A percentile compares a stretch with the other conserved stretches of the same genome.
Conservation (phyloP, 768 basidiomycete genomes). For the Xerocomellus dryophilus region DNA sequence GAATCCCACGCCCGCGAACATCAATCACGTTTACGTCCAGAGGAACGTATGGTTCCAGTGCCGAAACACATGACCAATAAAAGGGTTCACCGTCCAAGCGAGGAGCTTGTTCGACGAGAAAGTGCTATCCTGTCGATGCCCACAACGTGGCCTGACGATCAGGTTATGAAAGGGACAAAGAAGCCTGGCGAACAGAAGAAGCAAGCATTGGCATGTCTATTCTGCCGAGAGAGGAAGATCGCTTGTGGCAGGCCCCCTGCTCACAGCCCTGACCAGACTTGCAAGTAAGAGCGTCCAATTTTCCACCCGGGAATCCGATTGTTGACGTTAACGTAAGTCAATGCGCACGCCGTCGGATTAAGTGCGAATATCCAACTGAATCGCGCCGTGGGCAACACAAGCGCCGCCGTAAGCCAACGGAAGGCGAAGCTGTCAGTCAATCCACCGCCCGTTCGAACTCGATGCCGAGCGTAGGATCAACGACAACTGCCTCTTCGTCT, state of each 20-base stretch:
- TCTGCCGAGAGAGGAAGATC: slow-evolving; percentile 51
- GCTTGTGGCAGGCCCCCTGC: slow-evolving; percentile 45
- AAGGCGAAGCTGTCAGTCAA: slow-evolving; percentile 25
- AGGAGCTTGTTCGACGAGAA: slow-evolving; percentile 31
- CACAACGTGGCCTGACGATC: slow-evolving; percentile 36
- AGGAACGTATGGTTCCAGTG: slow-evolving; percentile 22
- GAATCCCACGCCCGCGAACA: slow-evolving; percentile 19
- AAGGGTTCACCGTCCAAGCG: slow-evolving; percentile 27
- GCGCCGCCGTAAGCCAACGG: slow-evolving; percentile 32
- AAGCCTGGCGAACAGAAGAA: slow-evolving; percentile 41
- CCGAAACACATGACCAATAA: slow-evolving; percentile 27
- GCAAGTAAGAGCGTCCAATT: slow-evolving; percentile 41
- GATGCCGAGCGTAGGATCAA: slow-evolving; percentile 15
- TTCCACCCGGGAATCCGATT: slow-evolving; percentile 6
- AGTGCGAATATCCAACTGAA: slow-evolving; percentile 49
- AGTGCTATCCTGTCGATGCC: slow-evolving; percentile 19
- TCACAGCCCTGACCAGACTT: slow-evolving; percentile 37
- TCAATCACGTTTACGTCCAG: slow-evolving; percentile 23
- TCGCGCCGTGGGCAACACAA: slow-evolving; percentile 48
- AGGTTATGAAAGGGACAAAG: slow-evolving; percentile 31
- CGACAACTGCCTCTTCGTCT: slow-evolving; percentile 15
- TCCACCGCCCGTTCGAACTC: slow-evolving; percentile 21
- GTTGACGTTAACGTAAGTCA: slow-evolving; percentile 36
- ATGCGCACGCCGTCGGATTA: slow-evolving; percentile 45
- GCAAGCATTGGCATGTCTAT: slow-evolving; percentile 46